These are phyloP conservation scores for Leptographium lundbergii DNA, from an alignment of 2,329 filamentous ascomycete genomes.

Conservation along the genomic window DNA sequence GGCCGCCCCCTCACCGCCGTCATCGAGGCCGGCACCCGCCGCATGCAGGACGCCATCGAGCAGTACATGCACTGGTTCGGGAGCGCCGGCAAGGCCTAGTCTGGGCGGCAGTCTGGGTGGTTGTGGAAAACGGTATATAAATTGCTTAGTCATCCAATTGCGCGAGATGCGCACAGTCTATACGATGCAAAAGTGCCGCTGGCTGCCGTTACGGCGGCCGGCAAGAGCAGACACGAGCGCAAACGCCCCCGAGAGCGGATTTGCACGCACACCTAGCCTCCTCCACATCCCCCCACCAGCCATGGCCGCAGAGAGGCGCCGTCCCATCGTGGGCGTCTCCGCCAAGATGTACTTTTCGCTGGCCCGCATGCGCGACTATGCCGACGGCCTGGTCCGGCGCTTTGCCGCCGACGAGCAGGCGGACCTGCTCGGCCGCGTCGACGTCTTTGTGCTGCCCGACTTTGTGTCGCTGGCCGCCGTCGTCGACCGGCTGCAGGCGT, in stretches of 20 bases:
- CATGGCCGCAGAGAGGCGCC: slow-evolving; percentile 23
- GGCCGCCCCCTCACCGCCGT: slow-evolving; percentile 33
- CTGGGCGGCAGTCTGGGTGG: no score
- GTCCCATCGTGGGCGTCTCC: slow-evolving; percentile 58
- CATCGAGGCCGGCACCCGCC: slow-evolving; percentile 31
- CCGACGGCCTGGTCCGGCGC: slow-evolving; percentile 33
- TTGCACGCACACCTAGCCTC: neutral
- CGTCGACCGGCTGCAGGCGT: slow-evolving; percentile 30
- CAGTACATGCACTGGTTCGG: slow-evolving; percentile 31
- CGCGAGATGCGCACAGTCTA: no score
- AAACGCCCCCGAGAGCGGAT: no score
- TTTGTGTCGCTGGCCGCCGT: slow-evolving; percentile 53
- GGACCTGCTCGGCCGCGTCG: slow-evolving; percentile 30
- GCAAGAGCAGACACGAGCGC: no score
- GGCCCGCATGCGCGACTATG: slow-evolving; percentile 45
- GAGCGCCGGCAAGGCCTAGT: slow-evolving; percentile 31
- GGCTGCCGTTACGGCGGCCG: no score
- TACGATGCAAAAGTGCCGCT: no score
- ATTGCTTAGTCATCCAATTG: no score
- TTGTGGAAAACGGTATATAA: neutral
- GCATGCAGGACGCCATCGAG: slow-evolving; percentile 36
- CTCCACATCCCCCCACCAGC: neutral
- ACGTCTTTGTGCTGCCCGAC: slow-evolving; percentile 69
- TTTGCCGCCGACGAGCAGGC: slow-evolving; percentile 17
- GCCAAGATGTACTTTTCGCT: slow-evolving; percentile 74